Base-by-base conservation (phyloP, 768 basidiomycete species). In the Tricholoma terreum region DNA sequence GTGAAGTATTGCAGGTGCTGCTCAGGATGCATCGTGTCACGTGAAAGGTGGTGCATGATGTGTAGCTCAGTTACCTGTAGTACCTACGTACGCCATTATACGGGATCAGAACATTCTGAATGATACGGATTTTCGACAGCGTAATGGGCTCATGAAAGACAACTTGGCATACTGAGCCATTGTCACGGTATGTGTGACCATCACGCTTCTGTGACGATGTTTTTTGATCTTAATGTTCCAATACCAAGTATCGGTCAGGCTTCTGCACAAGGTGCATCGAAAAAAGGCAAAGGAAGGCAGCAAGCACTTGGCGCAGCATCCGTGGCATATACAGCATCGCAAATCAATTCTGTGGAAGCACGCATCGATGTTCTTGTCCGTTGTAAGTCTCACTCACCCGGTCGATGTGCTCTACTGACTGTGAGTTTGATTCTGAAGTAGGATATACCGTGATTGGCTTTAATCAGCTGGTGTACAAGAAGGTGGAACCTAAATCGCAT, bases 401-500 rank as follows among this genome's bases (percentile, higher is more conserved):
- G 24, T 31, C 52, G 15, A 38, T 58, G 49, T 43, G 40, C 38
- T 52, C 36, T 59, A 60, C 61, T 58, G 58, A 54, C 17, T 15
- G 5, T 15, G 24, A 21, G 46, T 30, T 57, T 27, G 7, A 54
- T 43, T 56, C 49, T 62, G 21, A 70, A 95, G 92, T 95, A 77
- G 93, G 93, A 79, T 95, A 94, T 73, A 83, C 86, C 27, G 85
- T 92, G 34, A 67, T 95, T 46, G 88, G 86, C 1, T 78, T 95
- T 60, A 89, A 84, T 63, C 90, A 94, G 64, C 84, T 81, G 1
- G 79, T 89, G 14, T 75, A 84, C 56, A 84, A 85, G 53, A 85
- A 83, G 58, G 77, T 92, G n/a, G 89, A 92, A 61, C 75, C 83
- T 2, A 87, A 87, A 68, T 76, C 74, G 0, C 89, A 90, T 64